Base-by-base conservation (phyloP, 495 filamentous ascomycete genomes). In the Xylaria acuta region DNA sequence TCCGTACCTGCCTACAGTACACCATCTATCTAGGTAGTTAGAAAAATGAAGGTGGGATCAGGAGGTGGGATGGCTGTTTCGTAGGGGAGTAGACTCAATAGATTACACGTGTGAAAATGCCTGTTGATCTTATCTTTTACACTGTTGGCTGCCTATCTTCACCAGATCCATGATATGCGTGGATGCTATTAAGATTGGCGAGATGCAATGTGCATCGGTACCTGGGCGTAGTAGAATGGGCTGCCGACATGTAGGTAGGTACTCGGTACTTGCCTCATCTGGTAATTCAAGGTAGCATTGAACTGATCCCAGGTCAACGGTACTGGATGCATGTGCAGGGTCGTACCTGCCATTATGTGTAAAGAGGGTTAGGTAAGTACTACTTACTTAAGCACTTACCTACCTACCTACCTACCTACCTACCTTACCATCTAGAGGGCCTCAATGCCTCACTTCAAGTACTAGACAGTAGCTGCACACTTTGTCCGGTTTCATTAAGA, bases 171-270 rank as follows among this genome's bases (percentile, higher is more conserved):
- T 18, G 38, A 25, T 43, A 30, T 27, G 36, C 20, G 36, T 62
- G 60, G 60, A 30, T 64, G 38, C 38, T 16, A 64, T 64, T 22
- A 6, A 64, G 60, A 64, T 64, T 64, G 60, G 60, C 60, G 60
- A 64, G 60, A 64, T 60, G 58, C 34, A 60, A 3, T 38, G 36
- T 38, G 7, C n/a, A n/a, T n/a, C n/a, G n/a, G n/a, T n/a, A n/a
- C n/a, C n/a, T n/a, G n/a, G n/a, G n/a, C n/a, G n/a, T n/a, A n/a
- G n/a, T n/a, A n/a, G n/a, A n/a, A n/a, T n/a, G n/a, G n/a, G n/a
- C n/a, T n/a, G n/a, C n/a, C n/a, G n/a, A n/a, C 8, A 5, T 20
- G 2, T 4, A 47, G 18, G 45, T 47, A 49, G 7, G 5, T 22
- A 22, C 20, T 22, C 6, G 25, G 27, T 56, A 56, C 27, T 14